Evolutionary conservation across 352 stramenopile species (phyloP).

Genomic region (Pythium brachiatum): DNA sequence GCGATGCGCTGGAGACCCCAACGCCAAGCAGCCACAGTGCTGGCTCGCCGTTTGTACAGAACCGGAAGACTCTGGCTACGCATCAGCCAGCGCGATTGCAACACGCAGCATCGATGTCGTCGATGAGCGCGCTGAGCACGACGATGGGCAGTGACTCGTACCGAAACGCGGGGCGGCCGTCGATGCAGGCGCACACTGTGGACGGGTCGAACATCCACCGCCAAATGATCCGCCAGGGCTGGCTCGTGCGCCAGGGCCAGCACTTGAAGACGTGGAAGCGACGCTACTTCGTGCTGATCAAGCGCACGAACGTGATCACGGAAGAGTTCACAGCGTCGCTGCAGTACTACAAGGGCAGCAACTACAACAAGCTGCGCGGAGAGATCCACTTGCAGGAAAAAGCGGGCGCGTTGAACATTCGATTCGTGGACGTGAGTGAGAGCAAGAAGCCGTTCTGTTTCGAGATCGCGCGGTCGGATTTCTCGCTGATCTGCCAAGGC

Average conservation of each 20-base stretch:
- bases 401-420: slow-evolving; percentile 60
- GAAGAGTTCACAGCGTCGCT: slow-evolving; percentile 71
- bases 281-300: slow-evolving; percentile 84
- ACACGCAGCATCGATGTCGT: background rate
- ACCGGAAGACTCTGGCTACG: background rate
- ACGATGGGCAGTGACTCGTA: slow-evolving; percentile 2
- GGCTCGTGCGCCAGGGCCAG: slow-evolving; percentile 34
- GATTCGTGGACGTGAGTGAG: slow-evolving; percentile 75
- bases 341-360: slow-evolving; percentile 86
- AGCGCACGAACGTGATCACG: slow-evolving; percentile 64
- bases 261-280: slow-evolving; percentile 83
- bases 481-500: slow-evolving; percentile 75
- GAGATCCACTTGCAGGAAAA: slow-evolving; percentile 74
- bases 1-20: background rate
- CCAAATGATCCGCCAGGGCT: slow-evolving; percentile 32
- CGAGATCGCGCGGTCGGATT: slow-evolving; percentile 66
- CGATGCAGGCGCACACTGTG: slow-evolving; percentile 31
- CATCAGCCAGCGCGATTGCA: background rate
- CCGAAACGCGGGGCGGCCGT: background rate
- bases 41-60: background rate
- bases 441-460: slow-evolving; percentile 86
- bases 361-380: slow-evolving; percentile 74
- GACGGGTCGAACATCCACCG: slow-evolving; percentile 33
- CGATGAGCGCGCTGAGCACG: slow-evolving; percentile 8
- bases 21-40: background rate